Evolutionary conservation across 345 rosid genomes (phyloP).

Genomic region (Lepidium aucheri): DNA sequence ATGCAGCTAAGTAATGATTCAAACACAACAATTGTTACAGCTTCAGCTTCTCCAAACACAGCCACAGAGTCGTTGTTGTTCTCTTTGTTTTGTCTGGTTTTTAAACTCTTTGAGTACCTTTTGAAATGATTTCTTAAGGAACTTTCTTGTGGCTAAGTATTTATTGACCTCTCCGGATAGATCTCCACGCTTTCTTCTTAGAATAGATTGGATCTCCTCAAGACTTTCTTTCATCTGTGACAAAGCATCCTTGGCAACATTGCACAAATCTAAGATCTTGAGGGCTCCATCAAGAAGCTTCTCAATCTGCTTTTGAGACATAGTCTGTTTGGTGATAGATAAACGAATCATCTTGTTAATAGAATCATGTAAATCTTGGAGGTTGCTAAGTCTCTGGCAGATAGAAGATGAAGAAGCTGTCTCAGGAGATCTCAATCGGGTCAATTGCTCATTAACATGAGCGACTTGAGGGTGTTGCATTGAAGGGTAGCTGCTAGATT

Average conservation of each 20-base stretch:
- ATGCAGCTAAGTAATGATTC: conserved; percentile 34
- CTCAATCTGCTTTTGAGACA: too few species aligned
- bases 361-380: too few species aligned
- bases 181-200: conserved; percentile 26
- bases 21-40: conserved; percentile 11
- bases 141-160: conserved; percentile 36
- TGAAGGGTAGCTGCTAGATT: too few species aligned
- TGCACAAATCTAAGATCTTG: too few species aligned
- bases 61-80: conserved; percentile 1
- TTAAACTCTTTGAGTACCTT: conserved; percentile 18
- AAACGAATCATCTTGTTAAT: too few species aligned
- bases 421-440: too few species aligned
- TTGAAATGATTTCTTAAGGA: conserved; percentile 13
- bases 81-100: conserved; percentile 7
- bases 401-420: too few species aligned
- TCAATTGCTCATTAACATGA: too few species aligned
- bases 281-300: too few species aligned
- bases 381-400: too few species aligned
- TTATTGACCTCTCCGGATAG: conserved; percentile 23
- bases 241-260: conserved; percentile 28
- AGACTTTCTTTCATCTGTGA: conserved; percentile 21
- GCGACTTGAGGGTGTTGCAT: too few species aligned
- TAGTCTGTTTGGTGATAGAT: too few species aligned
- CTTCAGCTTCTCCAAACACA: conserved; percentile 27
- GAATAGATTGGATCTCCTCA: conserved; percentile 23